These are phyloP conservation scores for Saccharum hybrid DNA, from an alignment of 202 grass and related monocot species.

Conservation along the genomic window DNA sequence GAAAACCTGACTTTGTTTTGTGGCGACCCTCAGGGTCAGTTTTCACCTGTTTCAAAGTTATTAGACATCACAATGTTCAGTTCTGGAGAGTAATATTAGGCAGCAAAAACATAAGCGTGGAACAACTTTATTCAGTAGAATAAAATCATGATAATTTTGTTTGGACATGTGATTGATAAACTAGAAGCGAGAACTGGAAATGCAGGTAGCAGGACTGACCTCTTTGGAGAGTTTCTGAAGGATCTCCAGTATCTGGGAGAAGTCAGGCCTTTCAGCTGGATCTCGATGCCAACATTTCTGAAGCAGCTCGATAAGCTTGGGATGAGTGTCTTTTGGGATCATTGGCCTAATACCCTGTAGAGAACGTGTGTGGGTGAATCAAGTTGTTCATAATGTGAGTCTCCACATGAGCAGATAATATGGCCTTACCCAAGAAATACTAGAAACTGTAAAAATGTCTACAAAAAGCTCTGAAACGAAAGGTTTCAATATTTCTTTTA, in stretches of 20 bases:
- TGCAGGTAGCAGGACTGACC: constrained; percentile 41
- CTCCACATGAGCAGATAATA: background rate
- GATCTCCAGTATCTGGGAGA: constrained; percentile 70
- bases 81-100: background rate
- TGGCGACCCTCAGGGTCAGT: constrained; percentile 22
- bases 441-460: background rate
- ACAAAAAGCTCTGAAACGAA: background rate
- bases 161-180: background rate
- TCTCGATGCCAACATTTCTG: constrained; percentile 81
- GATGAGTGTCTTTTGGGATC: constrained; percentile 72
- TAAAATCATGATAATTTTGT: background rate
- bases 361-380: background rate
- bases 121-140: background rate
- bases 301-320: constrained; percentile 65
- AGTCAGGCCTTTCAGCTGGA: constrained; percentile 64
- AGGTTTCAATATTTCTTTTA: background rate
- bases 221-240: constrained; percentile 75
- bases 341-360: constrained; percentile 70
- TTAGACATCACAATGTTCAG: background rate
- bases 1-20: constrained; percentile 51
- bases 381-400: background rate
- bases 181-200: background rate
- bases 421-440: background rate
- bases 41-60: constrained; percentile 46
- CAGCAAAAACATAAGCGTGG: background rate